Base-by-base conservation (phyloP, 2,329 filamentous ascomycete genomes). In the Hirsutella thompsonii region DNA sequence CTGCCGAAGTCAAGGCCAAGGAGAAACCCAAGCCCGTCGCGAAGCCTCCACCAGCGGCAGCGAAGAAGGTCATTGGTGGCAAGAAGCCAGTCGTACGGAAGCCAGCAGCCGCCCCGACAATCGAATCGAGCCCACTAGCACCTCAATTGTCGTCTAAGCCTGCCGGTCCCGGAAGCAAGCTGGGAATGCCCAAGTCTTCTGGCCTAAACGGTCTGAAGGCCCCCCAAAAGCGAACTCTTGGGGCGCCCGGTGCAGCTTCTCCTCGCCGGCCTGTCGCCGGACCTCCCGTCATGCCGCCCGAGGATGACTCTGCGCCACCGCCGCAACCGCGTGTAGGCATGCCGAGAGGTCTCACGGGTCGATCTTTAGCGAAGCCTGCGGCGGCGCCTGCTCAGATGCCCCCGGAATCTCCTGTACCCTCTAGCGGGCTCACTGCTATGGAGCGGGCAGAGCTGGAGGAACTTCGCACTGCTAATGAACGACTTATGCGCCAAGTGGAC, bases 391-490 rank as follows among this genome's bases (percentile, higher is more conserved):
- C 72, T 2, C 61, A 69, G 19, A 61, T 68, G 10, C 63, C 67
- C 5, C 67, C 74, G 1, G 64, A 69, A 29, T 76, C 78, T 2
- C 73, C 80, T 0, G 66, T 78, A 2, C 71, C 73, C 9, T 62
- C 72, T 4, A 79, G 76, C 32, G 83, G 83, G 0, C 69, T 94
- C 37, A 76, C 80, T 18, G 74, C 82, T 8, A 71, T 85, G n/a
- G 92, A 98, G 56, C 78, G 85, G 35, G 85, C 87, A n/a, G 90
- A 98, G 58, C 68, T 98, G 2, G 87, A 94, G 48, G 89, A 94
- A 55, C 73, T 96, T 11, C 82, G 89, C 30, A 69, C 79, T 11
- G 81, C 93, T 45, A 89, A 90, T 51, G 89, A 95, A 37, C 74
- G 82, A 23, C 68, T 94, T 5, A 69, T 75, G 19, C 78, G 79